Conservation (phyloP, 1,139 yeast genomes). For the Kodamaea anthophila region DNA sequence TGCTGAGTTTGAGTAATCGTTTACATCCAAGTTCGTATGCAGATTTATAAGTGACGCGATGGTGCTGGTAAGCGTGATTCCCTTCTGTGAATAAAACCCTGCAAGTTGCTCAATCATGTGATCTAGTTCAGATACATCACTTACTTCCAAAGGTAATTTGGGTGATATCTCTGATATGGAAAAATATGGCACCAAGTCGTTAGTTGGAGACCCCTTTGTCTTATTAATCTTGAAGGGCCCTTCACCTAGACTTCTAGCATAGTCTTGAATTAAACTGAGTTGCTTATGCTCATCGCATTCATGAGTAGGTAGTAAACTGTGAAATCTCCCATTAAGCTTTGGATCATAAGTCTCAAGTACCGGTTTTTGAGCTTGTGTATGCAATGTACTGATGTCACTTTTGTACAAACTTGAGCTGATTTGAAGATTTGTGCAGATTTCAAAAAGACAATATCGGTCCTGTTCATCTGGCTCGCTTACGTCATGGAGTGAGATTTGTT, state of each 20-base stretch:
- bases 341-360: too few relatives aligned
- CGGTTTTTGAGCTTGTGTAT: too few relatives aligned
- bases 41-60: conserved; percentile 8
- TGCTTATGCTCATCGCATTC: too few relatives aligned
- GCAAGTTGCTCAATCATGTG: conserved; percentile 46
- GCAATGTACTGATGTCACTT: too few relatives aligned
- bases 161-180: conserved; percentile 24
- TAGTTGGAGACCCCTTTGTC: conserved; percentile 2
- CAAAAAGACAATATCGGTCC: conserved; percentile 14
- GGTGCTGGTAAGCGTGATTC: conserved; percentile 14
- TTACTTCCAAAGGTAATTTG: conserved; percentile 19
- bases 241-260: conserved; percentile 27
- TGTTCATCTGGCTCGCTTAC: conserved; percentile 1
- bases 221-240: conserved; percentile 13
- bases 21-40: conserved; percentile 5
- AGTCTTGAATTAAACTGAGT: conserved; percentile 19
- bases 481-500: conserved; percentile 12
- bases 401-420: conserved; percentile 9
- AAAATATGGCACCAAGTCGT: conserved; percentile 9
- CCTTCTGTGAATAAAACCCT: conserved; percentile 26
- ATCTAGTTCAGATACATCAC: conserved; percentile 39
- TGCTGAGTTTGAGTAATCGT: neutral
- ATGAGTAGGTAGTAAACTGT: too few relatives aligned
- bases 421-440: conserved; percentile 13
- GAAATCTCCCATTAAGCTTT: too few relatives aligned